phyloP scores from a whole-genome alignment of 2,329 filamentous ascomycete genomes.

The Monosporascus sp. region DNA sequence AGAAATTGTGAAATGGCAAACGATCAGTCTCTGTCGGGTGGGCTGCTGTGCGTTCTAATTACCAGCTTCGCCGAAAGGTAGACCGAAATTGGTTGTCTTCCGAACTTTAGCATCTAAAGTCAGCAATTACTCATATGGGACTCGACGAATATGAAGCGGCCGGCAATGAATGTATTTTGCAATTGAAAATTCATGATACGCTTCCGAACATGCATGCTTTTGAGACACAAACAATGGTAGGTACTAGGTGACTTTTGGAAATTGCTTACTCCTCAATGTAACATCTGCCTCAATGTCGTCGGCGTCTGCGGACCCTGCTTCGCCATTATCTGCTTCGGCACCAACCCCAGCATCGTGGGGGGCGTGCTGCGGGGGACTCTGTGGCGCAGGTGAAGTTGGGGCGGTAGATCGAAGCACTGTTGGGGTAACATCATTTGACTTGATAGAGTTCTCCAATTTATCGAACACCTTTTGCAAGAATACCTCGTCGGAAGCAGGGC shows the following conservation, averaged over 20 bases:
- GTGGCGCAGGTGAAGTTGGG: background rate
- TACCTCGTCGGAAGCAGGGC: constrained; percentile 49
- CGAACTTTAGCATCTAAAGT: constrained; percentile 8
- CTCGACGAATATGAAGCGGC: too few species aligned
- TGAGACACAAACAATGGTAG: too few species aligned
- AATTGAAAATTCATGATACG: too few species aligned
- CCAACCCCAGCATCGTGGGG: constrained; percentile 1
- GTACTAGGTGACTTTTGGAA: background rate
- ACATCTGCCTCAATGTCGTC: background rate
- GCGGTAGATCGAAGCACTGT: constrained; percentile 29
- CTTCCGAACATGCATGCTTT: too few species aligned
- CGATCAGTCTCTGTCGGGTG: too few species aligned
- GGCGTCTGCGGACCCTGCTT: background rate
- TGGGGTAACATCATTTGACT: constrained; percentile 40
- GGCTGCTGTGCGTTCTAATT: background rate
- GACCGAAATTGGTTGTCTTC: constrained; percentile 21
- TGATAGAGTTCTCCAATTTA: constrained; percentile 45
- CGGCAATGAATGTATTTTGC: too few species aligned
- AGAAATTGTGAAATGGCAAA: too few species aligned
- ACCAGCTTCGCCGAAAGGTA: constrained; percentile 18
- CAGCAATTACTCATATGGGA: too few species aligned
- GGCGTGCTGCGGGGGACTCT: constrained; percentile 1
- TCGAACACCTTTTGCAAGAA: constrained; percentile 46
- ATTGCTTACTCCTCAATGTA: background rate
- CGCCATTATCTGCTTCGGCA: background rate